phyloP scores from a whole-genome alignment of 352 stramenopile genomes.

The Thalassiosira delicatula region DNA sequence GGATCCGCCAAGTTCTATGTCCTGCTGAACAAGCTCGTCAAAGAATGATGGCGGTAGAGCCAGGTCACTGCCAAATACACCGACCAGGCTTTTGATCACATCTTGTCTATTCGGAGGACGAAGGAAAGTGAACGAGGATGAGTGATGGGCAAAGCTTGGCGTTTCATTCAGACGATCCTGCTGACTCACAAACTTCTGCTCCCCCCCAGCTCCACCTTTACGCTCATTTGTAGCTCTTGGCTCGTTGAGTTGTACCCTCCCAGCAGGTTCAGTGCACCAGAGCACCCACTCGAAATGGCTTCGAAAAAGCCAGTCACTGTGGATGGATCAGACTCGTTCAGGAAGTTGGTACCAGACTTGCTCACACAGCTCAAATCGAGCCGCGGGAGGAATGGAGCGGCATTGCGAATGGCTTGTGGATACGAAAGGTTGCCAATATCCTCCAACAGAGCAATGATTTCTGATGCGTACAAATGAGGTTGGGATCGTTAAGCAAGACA shows the following conservation, averaged over 20 bases:
- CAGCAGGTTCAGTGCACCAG: constrained; percentile 20
- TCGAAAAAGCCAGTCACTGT: constrained; percentile 41
- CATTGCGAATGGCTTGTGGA: constrained; percentile 10
- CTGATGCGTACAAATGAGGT: too few species aligned
- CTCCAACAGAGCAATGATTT: constrained; percentile 31
- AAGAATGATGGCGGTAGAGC: constrained; percentile 34
- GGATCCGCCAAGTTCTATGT: constrained; percentile 28
- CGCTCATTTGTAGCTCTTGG: constrained; percentile 34
- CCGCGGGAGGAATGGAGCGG: constrained; percentile 31
- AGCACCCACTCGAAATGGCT: constrained; percentile 38
- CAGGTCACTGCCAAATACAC: constrained; percentile 10
- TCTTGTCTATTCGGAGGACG: too few species aligned
- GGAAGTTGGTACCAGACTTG: constrained; percentile 25
- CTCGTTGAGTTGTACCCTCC: constrained; percentile 41
- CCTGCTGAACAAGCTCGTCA: constrained; percentile 21
- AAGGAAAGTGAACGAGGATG: too few species aligned
- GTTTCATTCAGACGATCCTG: too few species aligned
- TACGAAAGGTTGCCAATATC: constrained; percentile 32
- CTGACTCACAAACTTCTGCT: too few species aligned
- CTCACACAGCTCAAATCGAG: constrained; percentile 38
- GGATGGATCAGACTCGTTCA: not conserved
- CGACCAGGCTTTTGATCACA: constrained; percentile 27
- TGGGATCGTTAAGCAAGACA: too few species aligned
- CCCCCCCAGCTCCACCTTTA: not conserved
- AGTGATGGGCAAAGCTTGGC: too few species aligned